Base-by-base conservation (phyloP, 768 basidiomycete genomes). In the Clavaria fumosa region DNA sequence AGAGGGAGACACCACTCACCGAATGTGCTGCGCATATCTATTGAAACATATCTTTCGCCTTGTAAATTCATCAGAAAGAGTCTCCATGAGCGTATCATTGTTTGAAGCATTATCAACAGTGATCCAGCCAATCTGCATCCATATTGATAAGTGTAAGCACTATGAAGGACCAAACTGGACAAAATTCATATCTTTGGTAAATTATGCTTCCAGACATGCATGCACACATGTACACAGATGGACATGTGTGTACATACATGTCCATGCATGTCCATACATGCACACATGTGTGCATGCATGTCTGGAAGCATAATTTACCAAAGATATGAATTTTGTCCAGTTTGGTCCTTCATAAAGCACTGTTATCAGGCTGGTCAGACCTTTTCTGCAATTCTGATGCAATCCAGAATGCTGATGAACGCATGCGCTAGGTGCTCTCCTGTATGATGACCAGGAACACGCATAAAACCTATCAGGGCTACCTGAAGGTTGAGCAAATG, bases 41-140 rank as follows among this genome's bases (percentile, higher is more conserved):
- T 43, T 37, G 45, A 56, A 55, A n/a, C 38, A 41, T 14, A 56
- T 53, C 2, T 39, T 35, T 2, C 46, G 44, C 4, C 31, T 27
- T 14, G 14, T 4, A 5, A 57, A 43, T 26, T 47, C 43, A 5
- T 22, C 15, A 31, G 48, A 47, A 7, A 60, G 46, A 9, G 19
- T 21, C 9, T n/a, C 14, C 45, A 56, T 46, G 17, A 56, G 51
- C 2, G 50, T 59, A 31, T 59, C 50, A 38, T 60, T 61, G 36
- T 56, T 59, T 3, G 43, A 42, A 0, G 55, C 53, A 38, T 61
- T 59, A 37, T 58, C 57, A 7, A 52, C 15, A 1, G 57, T 58
- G 7, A 61, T 35, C 54, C 55, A 59, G 4, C 63, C 61, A 49
- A 63, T 53, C 61, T 62, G 41, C 14, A 10, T n/a, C 18, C 14